Percentiles rank a stretch among this genome's conserved stretches.
phyloP scores from a whole-genome alignment of 352 stramenopile genomes.

The Globisporangium recalcitrans region DNA sequence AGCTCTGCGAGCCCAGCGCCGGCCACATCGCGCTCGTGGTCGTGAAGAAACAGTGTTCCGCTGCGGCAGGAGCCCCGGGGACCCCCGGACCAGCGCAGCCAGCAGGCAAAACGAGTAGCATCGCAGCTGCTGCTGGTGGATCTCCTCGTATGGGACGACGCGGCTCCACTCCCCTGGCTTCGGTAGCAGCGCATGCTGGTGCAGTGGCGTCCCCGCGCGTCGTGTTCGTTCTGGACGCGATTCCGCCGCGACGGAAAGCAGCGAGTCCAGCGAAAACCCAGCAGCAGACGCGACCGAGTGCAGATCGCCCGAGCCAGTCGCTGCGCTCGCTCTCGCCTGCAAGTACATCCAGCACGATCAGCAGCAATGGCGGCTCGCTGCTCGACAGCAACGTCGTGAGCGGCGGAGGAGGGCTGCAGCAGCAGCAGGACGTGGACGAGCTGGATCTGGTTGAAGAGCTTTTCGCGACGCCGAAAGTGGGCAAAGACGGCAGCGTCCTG shows the following conservation, averaged over 20 bases:
- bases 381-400: background rate
- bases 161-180: slow-evolving; percentile 1
- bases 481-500: slow-evolving; percentile 60
- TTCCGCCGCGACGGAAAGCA: slow-evolving; percentile 36
- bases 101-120: background rate
- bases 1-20: slow-evolving; percentile 18
- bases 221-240: slow-evolving; percentile 70
- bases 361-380: slow-evolving; percentile 1
- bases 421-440: slow-evolving; percentile 49
- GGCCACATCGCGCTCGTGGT: slow-evolving; percentile 19
- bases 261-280: slow-evolving; percentile 13
- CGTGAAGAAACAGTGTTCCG: background rate
- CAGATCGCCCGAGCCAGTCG: background rate
- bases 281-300: slow-evolving; percentile 5
- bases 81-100: background rate
- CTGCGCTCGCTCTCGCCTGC: slow-evolving; percentile 10
- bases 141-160: slow-evolving; percentile 2
- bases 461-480: slow-evolving; percentile 37
- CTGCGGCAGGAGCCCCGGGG: background rate
- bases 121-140: background rate
- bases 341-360: slow-evolving; percentile 28
- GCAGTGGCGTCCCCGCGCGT: slow-evolving; percentile 27
- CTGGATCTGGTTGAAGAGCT: slow-evolving; percentile 69
- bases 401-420: slow-evolving; percentile 2
- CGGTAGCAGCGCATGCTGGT: background rate